Evolutionary conservation across 1,284 basidiomycete species (phyloP).

Genomic region (Ceratobasidium sp.): DNA sequence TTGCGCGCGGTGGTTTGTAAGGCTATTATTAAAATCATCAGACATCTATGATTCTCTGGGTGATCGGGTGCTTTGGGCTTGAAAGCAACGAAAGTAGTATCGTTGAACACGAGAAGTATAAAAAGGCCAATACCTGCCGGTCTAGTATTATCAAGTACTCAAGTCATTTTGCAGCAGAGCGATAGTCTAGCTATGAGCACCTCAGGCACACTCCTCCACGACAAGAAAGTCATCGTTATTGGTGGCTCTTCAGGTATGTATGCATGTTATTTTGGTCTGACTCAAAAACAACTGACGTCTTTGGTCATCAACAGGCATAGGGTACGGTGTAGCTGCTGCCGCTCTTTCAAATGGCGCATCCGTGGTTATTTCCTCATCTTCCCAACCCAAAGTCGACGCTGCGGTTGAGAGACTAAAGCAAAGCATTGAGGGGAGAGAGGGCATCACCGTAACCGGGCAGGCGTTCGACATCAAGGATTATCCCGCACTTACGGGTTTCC

Average conservation of each 20-base stretch:
- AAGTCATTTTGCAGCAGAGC: too few species aligned
- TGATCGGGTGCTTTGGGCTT: too few species aligned
- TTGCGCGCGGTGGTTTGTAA: too few species aligned
- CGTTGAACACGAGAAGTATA: too few species aligned
- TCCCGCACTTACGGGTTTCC: slow-evolving; percentile 14
- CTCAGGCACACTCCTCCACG: not conserved
- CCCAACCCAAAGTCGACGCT: slow-evolving; percentile 20
- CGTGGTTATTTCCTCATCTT: slow-evolving; percentile 33
- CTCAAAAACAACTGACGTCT: not conserved
- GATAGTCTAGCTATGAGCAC: not conserved
- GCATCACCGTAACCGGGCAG: not conserved
- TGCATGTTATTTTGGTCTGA: too few species aligned
- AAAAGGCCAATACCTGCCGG: too few species aligned
- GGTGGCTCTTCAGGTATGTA: slow-evolving; percentile 14
- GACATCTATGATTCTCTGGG: too few species aligned
- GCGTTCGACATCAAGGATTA: slow-evolving; percentile 28
- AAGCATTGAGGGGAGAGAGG: too few species aligned
- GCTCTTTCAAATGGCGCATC: slow-evolving; percentile 27
- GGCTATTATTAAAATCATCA: too few species aligned
- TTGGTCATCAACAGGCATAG: slow-evolving; percentile 12
- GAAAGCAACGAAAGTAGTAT: too few species aligned
- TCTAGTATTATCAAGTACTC: too few species aligned
- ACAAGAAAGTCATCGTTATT: slow-evolving; percentile 18
- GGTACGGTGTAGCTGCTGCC: slow-evolving; percentile 23
- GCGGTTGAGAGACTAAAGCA: slow-evolving; percentile 33